phyloP scores from a whole-genome alignment of 805 yeast genomes.

The Yamadazyma akitaensis region DNA sequence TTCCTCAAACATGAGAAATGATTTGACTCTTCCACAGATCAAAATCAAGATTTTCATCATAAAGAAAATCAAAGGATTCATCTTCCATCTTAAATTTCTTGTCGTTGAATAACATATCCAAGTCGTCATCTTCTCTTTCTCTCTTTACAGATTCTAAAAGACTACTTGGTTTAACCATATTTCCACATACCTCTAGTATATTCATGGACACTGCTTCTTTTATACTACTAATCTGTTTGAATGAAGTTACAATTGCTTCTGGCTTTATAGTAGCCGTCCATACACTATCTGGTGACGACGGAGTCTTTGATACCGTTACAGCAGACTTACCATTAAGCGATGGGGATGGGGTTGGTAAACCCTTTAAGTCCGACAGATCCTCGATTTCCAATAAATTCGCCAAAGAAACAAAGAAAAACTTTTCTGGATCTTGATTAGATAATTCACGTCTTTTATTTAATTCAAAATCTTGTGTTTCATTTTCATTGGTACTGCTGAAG shows the following conservation, averaged over 20 bases:
- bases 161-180: slow-evolving; percentile 1
- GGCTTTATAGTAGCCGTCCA: slow-evolving; percentile 49
- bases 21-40: slow-evolving; percentile 12
- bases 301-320: slow-evolving; percentile 19
- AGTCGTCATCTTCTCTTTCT: slow-evolving; percentile 29
- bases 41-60: slow-evolving; percentile 12
- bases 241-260: slow-evolving; percentile 42
- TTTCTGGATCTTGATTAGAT: slow-evolving; percentile 43
- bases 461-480: slow-evolving; percentile 31
- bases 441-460: slow-evolving; percentile 46
- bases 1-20: slow-evolving; percentile 1
- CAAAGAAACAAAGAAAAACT: slow-evolving; percentile 49
- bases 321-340: slow-evolving; percentile 10
- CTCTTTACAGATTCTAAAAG: slow-evolving; percentile 15
- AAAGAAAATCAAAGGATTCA: slow-evolving; percentile 18
- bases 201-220: slow-evolving; percentile 29
- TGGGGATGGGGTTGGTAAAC: slow-evolving; percentile 16
- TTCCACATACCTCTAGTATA: slow-evolving; percentile 22
- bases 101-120: slow-evolving; percentile 35
- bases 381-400: slow-evolving; percentile 48
- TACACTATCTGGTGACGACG: slow-evolving; percentile 36
- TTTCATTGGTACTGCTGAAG: slow-evolving; percentile 17
- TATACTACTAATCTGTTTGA: slow-evolving; percentile 41
- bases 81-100: slow-evolving; percentile 25
- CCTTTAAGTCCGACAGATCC: slow-evolving; percentile 20